Evolutionary conservation across 2,329 filamentous ascomycete species (phyloP), one percentile per base, ranked within the genome.

Genomic region (Botrytis aclada): DNA sequence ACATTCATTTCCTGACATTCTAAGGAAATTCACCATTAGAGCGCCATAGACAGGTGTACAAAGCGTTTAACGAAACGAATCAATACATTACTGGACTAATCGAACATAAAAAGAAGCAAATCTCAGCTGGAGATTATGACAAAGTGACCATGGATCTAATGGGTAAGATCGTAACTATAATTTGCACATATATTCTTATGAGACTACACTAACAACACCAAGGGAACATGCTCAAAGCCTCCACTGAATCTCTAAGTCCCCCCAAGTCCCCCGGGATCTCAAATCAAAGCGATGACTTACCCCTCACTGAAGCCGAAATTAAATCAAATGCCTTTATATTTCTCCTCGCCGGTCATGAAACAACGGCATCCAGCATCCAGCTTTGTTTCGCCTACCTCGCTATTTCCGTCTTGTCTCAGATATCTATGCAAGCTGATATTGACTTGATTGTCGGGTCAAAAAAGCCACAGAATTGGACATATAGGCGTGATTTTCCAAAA

Each of bases 41-140:
- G 71, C 64, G 82, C 1, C 83, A 84, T 72, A 81, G 83, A 54
- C 78, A 78, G 8, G 81, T 83, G 16, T 82, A 83, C 29, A 77
- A 79, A 69, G 82, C 84, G 20, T 83, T 82, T 51, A 75, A 75
- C 3, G 86, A 88, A 79, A 87, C 85, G 83, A 82, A 83, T 25
- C 79, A 83, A 74, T 88, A 88, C 77, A 86, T 88, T 83, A 81
- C 83, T 4, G 85, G 87, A 72, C 82, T 88, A 62, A 84, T 85
- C 73, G 80, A 85, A 39, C 51, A 74, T 37, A 79, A 77, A 60
- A 76, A 75, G 58, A 71, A 77, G 43, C 74, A 77, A 43, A 74
- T 79, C 12, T 60, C 72, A 9, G 66, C 69, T 6, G 78, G 77
- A 34, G 76, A 78, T 72, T 66, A 54, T 20, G 77, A 77, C 20